These are phyloP conservation scores for Linum lewisii DNA, from an alignment of 345 rosid species.

Conservation along the genomic window DNA sequence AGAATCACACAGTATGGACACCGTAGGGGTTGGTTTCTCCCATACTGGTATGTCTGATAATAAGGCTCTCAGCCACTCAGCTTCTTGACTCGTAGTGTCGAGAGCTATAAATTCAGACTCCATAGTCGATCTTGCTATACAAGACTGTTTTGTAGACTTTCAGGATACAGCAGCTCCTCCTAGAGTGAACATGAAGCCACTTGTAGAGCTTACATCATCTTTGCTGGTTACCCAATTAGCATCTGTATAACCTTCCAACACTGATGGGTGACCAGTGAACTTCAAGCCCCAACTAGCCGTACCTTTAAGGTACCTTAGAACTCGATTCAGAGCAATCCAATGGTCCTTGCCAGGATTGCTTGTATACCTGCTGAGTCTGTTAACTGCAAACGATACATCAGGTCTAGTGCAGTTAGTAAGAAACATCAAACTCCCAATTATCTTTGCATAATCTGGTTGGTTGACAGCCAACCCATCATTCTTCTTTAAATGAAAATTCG, in stretches of 20 bases:
- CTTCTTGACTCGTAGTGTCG: too few species aligned
- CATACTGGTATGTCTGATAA: too few species aligned
- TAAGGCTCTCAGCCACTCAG: too few species aligned
- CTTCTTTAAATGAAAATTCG: too few species aligned
- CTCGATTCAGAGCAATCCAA: background rate
- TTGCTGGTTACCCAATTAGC: conserved; percentile 6
- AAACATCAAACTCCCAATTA: too few species aligned
- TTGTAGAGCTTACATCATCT: conserved; percentile 1
- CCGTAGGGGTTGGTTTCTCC: too few species aligned
- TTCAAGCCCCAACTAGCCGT: too few species aligned
- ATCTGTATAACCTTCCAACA: conserved; percentile 1
- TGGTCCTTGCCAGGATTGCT: background rate
- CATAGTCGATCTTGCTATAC: conserved; percentile 2
- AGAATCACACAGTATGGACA: too few species aligned
- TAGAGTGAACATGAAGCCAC: conserved; percentile 1
- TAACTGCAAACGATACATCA: background rate
- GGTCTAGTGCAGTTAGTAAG: conserved; percentile 2
- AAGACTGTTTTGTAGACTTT: background rate
- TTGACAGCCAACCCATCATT: too few species aligned
- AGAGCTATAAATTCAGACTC: background rate
- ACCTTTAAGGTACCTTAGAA: background rate
- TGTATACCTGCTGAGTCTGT: conserved; percentile 4
- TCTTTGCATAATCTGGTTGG: too few species aligned
- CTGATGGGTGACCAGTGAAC: background rate
- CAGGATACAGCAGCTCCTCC: background rate